phyloP scores from a whole-genome alignment of 192 early-diverging fungal species.

The Borealophlyctis nickersoniae region DNA sequence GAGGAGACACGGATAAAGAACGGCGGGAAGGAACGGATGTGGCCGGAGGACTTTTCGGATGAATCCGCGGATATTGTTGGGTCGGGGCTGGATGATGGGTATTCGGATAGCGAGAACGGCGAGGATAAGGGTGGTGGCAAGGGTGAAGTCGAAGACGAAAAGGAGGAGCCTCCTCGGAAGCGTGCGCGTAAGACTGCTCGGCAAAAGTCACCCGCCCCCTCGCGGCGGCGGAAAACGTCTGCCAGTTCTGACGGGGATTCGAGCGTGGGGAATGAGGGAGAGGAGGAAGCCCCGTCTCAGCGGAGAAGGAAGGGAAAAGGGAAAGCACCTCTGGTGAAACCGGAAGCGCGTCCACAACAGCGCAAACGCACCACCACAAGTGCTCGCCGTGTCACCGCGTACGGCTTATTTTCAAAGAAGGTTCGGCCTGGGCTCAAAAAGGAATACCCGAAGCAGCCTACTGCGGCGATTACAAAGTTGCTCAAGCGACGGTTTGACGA shows the following conservation, averaged over 20 bases:
- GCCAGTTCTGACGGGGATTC: not conserved
- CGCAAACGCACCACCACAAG: not conserved
- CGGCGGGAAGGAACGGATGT: slow-evolving; percentile 3
- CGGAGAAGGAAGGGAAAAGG: no score
- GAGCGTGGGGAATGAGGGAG: not conserved
- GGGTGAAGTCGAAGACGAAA: not conserved
- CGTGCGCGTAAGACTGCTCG: no score
- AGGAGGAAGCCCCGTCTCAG: not conserved
- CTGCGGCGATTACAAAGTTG: slow-evolving; percentile 11
- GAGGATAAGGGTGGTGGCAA: not conserved
- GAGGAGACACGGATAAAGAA: not conserved
- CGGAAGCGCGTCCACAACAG: not conserved
- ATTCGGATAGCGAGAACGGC: not conserved
- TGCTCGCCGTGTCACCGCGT: slow-evolving; percentile 16
- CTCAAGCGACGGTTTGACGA: slow-evolving; percentile 19
- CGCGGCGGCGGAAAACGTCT: not conserved
- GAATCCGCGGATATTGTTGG: slow-evolving; percentile 21
- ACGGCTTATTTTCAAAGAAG: slow-evolving; percentile 14
- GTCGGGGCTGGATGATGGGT: slow-evolving; percentile 17
- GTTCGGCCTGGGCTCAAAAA: slow-evolving; percentile 15
- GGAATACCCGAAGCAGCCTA: slow-evolving; percentile 12
- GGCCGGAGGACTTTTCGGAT: slow-evolving; percentile 29
- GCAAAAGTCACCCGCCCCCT: slow-evolving; percentile 1
- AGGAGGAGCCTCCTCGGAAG: not conserved
- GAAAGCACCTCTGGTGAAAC: no score